Percentiles rank a stretch among this genome's conserved stretches.
Conservation (phyloP, 768 basidiomycete species). For the Termitomyces sp. region DNA sequence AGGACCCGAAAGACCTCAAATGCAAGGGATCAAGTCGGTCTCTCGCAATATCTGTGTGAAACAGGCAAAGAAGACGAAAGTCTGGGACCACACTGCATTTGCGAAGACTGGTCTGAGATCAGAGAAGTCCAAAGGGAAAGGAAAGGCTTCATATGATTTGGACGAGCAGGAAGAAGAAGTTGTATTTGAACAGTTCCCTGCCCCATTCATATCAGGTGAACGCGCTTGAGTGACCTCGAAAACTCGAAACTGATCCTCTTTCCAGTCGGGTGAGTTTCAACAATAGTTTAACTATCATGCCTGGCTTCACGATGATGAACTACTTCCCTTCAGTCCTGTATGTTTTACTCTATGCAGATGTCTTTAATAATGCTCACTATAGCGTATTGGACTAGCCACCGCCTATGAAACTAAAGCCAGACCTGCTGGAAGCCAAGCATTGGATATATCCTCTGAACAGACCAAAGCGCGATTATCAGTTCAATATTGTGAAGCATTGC, state of each 20-base stretch:
- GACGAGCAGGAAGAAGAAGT: constrained; percentile 52
- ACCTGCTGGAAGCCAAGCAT: constrained; percentile 73
- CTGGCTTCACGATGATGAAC: background rate
- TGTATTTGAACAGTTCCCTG: constrained; percentile 83
- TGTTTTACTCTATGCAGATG: constrained; percentile 4
- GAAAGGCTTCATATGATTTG: constrained; percentile 37
- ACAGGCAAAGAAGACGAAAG: constrained; percentile 64
- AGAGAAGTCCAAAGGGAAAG: constrained; percentile 49
- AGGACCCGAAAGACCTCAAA: constrained; percentile 27
- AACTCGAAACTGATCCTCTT: constrained; percentile 6
- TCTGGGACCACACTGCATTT: constrained; percentile 89
- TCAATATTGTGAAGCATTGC: constrained; percentile 80
- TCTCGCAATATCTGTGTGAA: constrained; percentile 44
- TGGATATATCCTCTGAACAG: constrained; percentile 93
- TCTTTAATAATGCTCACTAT: background rate
- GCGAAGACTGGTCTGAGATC: constrained; percentile 72
- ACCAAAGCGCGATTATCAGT: constrained; percentile 90
- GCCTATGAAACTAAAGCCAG: constrained; percentile 73
- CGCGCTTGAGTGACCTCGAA: constrained; percentile 9
- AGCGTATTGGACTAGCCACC: constrained; percentile 40
- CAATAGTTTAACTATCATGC: background rate
- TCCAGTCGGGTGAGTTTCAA: constrained; percentile 47
- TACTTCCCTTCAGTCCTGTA: constrained; percentile 24
- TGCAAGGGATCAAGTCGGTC: constrained; percentile 39
- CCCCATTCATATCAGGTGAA: constrained; percentile 68